These are phyloP conservation scores for Petrea volubilis DNA, from an alignment of 257 asterid genomes.

Conservation along the genomic window DNA sequence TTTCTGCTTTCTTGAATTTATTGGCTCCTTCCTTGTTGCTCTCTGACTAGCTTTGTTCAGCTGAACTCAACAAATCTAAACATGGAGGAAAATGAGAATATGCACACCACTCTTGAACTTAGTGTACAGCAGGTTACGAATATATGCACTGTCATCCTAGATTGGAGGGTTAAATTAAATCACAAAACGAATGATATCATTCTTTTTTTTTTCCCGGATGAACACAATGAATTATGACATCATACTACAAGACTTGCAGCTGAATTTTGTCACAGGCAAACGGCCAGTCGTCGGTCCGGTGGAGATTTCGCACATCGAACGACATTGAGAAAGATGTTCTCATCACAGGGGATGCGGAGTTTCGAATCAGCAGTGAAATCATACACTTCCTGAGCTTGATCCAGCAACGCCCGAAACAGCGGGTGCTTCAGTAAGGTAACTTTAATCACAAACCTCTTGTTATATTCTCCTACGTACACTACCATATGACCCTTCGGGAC, in stretches of 20 bases:
- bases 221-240: not conserved
- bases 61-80: conserved; percentile 16
- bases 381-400: conserved; percentile 76
- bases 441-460: conserved; percentile 76
- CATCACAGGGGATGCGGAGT: conserved; percentile 85
- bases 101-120: conserved; percentile 24
- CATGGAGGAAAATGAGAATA: conserved; percentile 35
- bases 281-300: conserved; percentile 34
- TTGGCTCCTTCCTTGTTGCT: not conserved
- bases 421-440: conserved; percentile 70
- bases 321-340: conserved; percentile 65
- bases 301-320: conserved; percentile 74
- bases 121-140: conserved; percentile 38
- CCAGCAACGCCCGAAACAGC: conserved; percentile 71
- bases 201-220: no score
- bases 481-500: conserved; percentile 92
- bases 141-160: conserved; percentile 31
- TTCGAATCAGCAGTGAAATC: conserved; percentile 62
- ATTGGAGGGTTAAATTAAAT: conserved; percentile 20
- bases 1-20: not conserved
- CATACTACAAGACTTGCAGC: conserved; percentile 10
- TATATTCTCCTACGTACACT: conserved; percentile 74
- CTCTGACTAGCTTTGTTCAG: not conserved
- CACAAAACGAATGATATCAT: conserved; percentile 8
- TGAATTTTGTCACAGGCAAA: conserved; percentile 43